phyloP scores from a whole-genome alignment of 2,329 filamentous ascomycete species.

The Aspergillus sclerotialis region DNA sequence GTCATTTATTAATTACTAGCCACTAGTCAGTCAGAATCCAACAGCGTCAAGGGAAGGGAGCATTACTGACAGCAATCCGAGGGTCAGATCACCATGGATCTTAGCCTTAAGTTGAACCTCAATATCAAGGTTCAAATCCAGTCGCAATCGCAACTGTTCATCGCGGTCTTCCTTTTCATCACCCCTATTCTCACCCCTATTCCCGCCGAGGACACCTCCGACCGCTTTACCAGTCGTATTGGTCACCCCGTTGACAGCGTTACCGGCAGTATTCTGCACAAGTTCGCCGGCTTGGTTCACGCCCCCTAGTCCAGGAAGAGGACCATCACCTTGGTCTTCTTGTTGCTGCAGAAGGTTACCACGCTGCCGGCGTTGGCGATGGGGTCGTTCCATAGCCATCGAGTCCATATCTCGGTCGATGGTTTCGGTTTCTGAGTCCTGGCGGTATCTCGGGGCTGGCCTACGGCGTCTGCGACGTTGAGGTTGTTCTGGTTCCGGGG shows the following conservation, averaged over 20 bases:
- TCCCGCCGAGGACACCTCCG: conserved; percentile 29
- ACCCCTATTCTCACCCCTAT: conserved; percentile 28
- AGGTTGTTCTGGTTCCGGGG: conserved; percentile 21
- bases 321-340: conserved; percentile 32
- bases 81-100: conserved; percentile 75
- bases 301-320: conserved; percentile 44
- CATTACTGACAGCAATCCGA: conserved; percentile 64
- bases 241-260: conserved; percentile 38
- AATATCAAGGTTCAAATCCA: conserved; percentile 74
- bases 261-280: conserved; percentile 42
- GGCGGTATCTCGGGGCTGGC: conserved; percentile 12
- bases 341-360: conserved; percentile 41
- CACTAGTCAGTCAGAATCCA: conserved; percentile 8
- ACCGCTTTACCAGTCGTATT: conserved; percentile 37
- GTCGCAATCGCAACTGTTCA: conserved; percentile 62
- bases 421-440: conserved; percentile 46
- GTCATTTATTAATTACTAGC: conserved; percentile 12
- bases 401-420: conserved; percentile 48
- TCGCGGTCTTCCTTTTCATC: conserved; percentile 44
- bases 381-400: conserved; percentile 39
- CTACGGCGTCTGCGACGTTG: conserved; percentile 20
- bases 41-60: conserved; percentile 1
- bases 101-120: conserved; percentile 81
- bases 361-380: conserved; percentile 50
- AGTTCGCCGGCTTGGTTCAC: conserved; percentile 53